Evolutionary conservation across 306 rosid species (phyloP).

Genomic region (Sesbania bispinosa): DNA sequence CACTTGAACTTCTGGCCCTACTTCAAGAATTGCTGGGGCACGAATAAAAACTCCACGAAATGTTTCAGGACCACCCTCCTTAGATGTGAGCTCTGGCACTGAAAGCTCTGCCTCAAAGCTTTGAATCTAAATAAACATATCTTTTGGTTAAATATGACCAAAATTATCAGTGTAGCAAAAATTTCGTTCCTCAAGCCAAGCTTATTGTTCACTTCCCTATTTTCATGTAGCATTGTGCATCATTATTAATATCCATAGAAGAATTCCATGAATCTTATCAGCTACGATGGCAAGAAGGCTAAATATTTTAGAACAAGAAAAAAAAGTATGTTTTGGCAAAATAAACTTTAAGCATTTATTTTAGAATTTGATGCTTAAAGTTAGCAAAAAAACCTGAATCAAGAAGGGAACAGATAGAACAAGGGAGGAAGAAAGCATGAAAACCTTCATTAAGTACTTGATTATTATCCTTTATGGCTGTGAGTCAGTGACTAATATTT

Average conservation of each 20-base stretch:
- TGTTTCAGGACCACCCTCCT: slow-evolving; percentile 88
- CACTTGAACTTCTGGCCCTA: slow-evolving; percentile 86
- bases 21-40: slow-evolving; percentile 94
- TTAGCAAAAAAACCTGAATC: slow-evolving; percentile 1
- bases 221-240: background rate
- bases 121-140: slow-evolving; percentile 51
- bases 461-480: background rate
- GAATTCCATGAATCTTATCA: background rate
- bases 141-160: background rate
- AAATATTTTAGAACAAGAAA: background rate
- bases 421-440: background rate
- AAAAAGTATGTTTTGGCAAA: background rate
- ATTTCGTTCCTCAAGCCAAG: background rate
- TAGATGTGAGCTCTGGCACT: slow-evolving; percentile 65
- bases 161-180: background rate
- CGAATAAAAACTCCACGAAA: slow-evolving; percentile 91
- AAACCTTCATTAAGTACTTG: background rate
- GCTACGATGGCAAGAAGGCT: background rate
- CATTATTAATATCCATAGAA: background rate
- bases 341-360: background rate
- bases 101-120: slow-evolving; percentile 85
- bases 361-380: background rate
- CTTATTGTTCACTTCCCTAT: background rate
- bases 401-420: background rate
- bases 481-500: background rate